Evolutionary conservation across 345 rosid genomes (phyloP).

Genomic region (Kandelia obovata): DNA sequence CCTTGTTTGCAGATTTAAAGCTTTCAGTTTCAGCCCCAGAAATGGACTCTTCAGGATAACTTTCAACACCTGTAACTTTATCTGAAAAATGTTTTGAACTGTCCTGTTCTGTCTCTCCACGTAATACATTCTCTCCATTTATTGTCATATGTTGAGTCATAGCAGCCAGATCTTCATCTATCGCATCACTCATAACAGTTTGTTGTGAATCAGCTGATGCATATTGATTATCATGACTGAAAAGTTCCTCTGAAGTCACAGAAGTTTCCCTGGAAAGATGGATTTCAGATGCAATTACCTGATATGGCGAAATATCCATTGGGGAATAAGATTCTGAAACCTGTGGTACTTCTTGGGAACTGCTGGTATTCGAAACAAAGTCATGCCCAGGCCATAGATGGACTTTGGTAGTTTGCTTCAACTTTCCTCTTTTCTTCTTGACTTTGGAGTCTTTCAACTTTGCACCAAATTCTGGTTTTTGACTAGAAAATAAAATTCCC

Average conservation of each 20-base stretch:
- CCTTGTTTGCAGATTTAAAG: constrained; percentile 82
- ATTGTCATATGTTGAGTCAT: constrained; percentile 66
- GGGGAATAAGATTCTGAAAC: constrained; percentile 65
- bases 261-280: constrained; percentile 48
- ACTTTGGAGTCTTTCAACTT: constrained; percentile 42
- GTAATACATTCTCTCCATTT: constrained; percentile 34
- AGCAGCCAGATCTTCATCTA: constrained; percentile 55
- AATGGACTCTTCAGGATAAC: constrained; percentile 40
- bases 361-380: constrained; percentile 43
- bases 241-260: constrained; percentile 56
- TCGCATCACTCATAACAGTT: constrained; percentile 31
- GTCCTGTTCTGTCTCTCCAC: constrained; percentile 33
- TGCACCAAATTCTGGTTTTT: constrained; percentile 53
- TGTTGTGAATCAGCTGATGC: constrained; percentile 34
- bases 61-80: constrained; percentile 36
- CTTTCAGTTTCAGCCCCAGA: constrained; percentile 88
- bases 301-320: constrained; percentile 83
- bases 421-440: constrained; percentile 61
- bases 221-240: constrained; percentile 31
- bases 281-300: constrained; percentile 39
- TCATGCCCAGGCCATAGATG: constrained; percentile 50
- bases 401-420: constrained; percentile 51
- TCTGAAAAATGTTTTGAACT: constrained; percentile 28
- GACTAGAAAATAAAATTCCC: constrained; percentile 39
- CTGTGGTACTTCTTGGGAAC: constrained; percentile 45